Conservation (phyloP, 306 rosid genomes). For the Aeschynomene evenia region DNA sequence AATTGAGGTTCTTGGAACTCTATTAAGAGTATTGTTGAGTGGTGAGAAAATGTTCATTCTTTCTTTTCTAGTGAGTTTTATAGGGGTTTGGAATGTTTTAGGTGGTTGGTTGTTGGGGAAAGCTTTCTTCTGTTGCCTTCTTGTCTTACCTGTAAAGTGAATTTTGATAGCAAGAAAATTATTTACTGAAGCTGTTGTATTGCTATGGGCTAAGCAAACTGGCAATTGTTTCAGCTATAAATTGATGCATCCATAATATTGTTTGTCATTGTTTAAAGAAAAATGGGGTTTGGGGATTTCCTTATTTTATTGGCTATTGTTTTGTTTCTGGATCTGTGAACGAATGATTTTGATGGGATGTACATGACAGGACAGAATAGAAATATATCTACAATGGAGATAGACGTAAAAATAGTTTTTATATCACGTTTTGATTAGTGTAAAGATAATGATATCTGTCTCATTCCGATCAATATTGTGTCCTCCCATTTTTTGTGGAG, state of each 20-base stretch:
- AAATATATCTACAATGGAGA: no score
- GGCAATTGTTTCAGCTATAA: conserved; percentile 41
- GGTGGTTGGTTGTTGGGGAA: conserved; percentile 78
- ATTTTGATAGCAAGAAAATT: conserved; percentile 85
- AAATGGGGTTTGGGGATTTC: not conserved
- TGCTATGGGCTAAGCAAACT: conserved; percentile 44
- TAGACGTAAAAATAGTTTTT: no score
- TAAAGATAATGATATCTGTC: no score
- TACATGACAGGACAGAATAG: no score
- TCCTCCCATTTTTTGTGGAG: no score
- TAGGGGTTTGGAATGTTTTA: conserved; percentile 73
- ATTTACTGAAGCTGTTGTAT: conserved; percentile 59
- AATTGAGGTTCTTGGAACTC: conserved; percentile 47
- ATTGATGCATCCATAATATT: conserved; percentile 7
- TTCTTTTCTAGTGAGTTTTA: conserved; percentile 55
- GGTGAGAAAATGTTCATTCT: conserved; percentile 68
- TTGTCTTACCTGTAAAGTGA: conserved; percentile 88
- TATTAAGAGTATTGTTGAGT: conserved; percentile 56
- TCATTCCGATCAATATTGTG: no score
- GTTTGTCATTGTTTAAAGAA: conserved; percentile 34
- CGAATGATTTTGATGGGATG: no score
- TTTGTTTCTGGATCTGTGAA: not conserved
- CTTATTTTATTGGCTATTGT: not conserved
- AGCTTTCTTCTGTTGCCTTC: conserved; percentile 40
- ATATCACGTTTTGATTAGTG: no score